A percentile compares a stretch with the other conserved stretches of the same genome.
Evolutionary conservation across 2,329 filamentous ascomycete genomes (phyloP).

Genomic region (Colletotrichum destructivum): DNA sequence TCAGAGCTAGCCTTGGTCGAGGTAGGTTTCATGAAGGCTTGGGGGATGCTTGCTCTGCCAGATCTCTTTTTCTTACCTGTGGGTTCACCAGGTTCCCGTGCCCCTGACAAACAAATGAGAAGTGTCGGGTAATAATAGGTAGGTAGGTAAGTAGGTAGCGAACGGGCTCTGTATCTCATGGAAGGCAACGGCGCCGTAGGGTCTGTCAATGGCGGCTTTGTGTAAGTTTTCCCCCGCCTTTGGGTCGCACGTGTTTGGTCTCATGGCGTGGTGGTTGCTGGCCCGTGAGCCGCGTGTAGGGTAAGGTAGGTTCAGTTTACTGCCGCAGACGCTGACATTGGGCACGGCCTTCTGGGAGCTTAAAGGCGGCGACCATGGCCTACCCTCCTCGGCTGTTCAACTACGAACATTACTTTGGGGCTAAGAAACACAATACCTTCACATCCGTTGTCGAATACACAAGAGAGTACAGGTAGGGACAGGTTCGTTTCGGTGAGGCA

Average conservation of each 20-base stretch:
- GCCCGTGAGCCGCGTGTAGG: not conserved
- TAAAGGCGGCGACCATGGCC: too few species aligned
- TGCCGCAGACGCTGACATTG: not conserved
- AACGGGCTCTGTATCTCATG: not conserved
- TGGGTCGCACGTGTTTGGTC: not conserved
- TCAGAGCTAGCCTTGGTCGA: conserved; percentile 36
- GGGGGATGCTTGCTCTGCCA: not conserved
- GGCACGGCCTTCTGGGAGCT: too few species aligned
- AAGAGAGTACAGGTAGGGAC: not conserved
- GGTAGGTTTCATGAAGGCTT: conserved; percentile 28
- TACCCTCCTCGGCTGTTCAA: too few species aligned
- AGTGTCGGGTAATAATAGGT: too few species aligned
- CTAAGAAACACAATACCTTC: not conserved
- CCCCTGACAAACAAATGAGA: not conserved
- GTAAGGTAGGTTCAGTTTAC: not conserved
- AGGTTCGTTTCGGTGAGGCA: not conserved
- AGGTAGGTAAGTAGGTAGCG: not conserved
- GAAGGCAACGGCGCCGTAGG: not conserved
- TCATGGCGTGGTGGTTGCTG: not conserved
- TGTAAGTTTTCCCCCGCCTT: not conserved
- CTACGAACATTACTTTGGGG: too few species aligned
- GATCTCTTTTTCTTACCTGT: not conserved
- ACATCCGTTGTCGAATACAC: not conserved
- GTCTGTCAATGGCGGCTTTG: not conserved
- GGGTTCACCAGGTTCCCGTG: not conserved